phyloP scores from a whole-genome alignment of 2,329 filamentous ascomycete genomes.

The Pseudogymnoascus sp. region DNA sequence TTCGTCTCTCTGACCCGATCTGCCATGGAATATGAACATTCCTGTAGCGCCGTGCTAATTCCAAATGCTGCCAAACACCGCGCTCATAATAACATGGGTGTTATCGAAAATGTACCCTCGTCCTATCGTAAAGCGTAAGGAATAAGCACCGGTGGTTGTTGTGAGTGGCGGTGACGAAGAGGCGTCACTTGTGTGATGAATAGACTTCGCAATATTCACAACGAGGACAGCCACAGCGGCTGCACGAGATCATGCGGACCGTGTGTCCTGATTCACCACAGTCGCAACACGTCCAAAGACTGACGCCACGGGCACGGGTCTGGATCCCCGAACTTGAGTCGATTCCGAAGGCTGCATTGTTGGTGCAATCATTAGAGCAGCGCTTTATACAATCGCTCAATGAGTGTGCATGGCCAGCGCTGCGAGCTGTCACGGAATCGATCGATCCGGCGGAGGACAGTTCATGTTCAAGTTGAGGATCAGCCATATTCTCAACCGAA shows the following conservation, averaged over 20 bases:
- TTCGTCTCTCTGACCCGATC: background rate
- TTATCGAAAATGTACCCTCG: background rate
- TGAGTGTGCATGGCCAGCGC: background rate
- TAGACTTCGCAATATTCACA: background rate
- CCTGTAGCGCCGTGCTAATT: background rate
- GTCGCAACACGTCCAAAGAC: background rate
- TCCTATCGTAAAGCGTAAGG: background rate
- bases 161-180: background rate
- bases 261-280: background rate
- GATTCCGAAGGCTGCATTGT: background rate
- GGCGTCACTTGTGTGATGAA: background rate
- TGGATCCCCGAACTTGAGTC: background rate
- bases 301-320: background rate
- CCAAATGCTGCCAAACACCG: background rate
- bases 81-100: background rate
- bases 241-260: background rate
- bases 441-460: background rate
- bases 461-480: background rate
- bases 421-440: background rate
- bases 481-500: background rate
- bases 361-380: background rate
- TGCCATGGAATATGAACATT: background rate
- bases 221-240: background rate
- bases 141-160: background rate
- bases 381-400: background rate